Evolutionary conservation across 441 rosid species (phyloP), one percentile per base, ranked within the genome.

Genomic region (Theobroma grandiflorum): DNA sequence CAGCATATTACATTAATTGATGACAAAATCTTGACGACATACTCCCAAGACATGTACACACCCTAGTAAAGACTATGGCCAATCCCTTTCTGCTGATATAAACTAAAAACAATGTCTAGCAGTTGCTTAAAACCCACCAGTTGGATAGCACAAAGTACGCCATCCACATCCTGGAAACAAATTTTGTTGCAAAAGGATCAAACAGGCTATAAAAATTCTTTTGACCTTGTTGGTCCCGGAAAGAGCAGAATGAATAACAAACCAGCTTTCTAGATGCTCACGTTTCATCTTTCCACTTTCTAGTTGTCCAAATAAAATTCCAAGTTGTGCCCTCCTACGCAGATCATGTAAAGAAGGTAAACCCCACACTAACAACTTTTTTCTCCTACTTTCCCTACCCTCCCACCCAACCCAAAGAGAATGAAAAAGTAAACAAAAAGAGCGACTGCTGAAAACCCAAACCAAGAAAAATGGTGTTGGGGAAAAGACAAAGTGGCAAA

Each of bases 271-370:
- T 66, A 31, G 14, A 50, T 72, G 79, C 74, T 71, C 75, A 81
- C 69, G 42, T 68, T 74, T 45, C 68, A 61, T 40, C 68, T 59
- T 78, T 67, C 82, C 78, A 81, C 77, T 66, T 63, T 31, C 52
- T 42, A 70, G 37, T 42, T 68, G 68, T 6, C 63, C 10, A 20
- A 15, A 64, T 68, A 40, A 53, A 14, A 33, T 40, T 76, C 33
- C 53, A 16, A 55, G 58, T 2, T n/a, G 72, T 64, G 72, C 79
- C 42, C 57, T 6, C 16, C 16, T 8, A 35, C 55, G 33, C 69
- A 37, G 18, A 78, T 38, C 7, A 66, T 20, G 71, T 68, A 47
- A 22, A 82, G 53, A 49, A 65, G 9, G 59, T 47, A 35, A 63
- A 64, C 70, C 78, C 57, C 59, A 42, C 70, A 43, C 40, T 20